Base-by-base conservation (phyloP, 2,329 filamentous ascomycete species). In the Colletotrichum truncatum region DNA sequence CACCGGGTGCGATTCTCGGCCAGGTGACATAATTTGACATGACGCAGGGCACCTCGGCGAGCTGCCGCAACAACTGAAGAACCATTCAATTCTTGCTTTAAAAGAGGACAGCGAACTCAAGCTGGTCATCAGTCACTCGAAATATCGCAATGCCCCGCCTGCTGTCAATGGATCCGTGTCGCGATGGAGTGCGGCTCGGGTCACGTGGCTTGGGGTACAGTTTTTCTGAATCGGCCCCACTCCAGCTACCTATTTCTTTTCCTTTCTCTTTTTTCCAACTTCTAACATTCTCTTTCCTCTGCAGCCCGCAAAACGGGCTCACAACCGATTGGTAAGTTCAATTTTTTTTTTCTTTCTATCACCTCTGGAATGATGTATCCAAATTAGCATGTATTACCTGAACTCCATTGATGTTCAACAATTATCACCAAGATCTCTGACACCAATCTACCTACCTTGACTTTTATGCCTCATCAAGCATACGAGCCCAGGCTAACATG, bases 341-440 rank as follows among this genome's bases (percentile, higher is more conserved):
- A 76, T 73, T 16, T 54, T 63, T 25, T 18, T 36, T 67, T 38
- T 49, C n/a, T 34, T 55, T 41, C 12, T 58, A 16, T n/a, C 9
- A 6, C 10, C 38, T 38, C 51, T 75, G 74, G 76, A 72, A 85
- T 87, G 84, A 87, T 86, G 85, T 72, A 81, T 71, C 64, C 76
- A 77, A 81, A 66, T 64, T 76, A 85, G 84, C 84, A 86, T 86
- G 83, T 85, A 85, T 85, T 85, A 85, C 80, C 84, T 86, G 84
- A 86, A 78, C 74, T 73, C 78, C 77, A 76, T 78, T 87, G 86
- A 87, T 86, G 81, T 83, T 78, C 78, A 77, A 75, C 74, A 81
- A 84, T 86, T 85, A 87, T 88, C 86, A 90, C 87, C 87, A 90
- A 90, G 87, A 90, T 90, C 87, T 90, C 88, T 90, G 88, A 90